Evolutionary conservation across 2,329 filamentous ascomycete genomes (phyloP).

Genomic region (Diaporthe destruens): DNA sequence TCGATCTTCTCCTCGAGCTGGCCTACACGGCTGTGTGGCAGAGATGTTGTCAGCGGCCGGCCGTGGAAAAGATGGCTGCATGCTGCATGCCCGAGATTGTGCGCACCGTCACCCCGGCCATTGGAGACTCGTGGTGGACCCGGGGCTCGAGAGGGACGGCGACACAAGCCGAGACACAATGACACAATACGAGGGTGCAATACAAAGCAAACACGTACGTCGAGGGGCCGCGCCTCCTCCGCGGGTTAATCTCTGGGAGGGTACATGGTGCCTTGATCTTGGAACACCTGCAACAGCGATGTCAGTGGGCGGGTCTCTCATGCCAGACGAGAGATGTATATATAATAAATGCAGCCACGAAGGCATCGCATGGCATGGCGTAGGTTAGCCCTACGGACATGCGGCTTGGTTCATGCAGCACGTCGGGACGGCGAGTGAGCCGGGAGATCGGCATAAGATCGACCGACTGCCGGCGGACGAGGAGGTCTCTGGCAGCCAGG

Average conservation of each 20-base stretch:
- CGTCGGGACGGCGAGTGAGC: background rate
- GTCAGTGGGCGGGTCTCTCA: background rate
- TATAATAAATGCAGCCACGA: background rate
- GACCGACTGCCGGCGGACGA: slow-evolving; percentile 21
- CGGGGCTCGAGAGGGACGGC: background rate
- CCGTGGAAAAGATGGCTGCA: background rate
- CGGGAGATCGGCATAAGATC: slow-evolving; percentile 30
- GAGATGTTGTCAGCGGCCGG: slow-evolving; percentile 9
- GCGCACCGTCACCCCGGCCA: no score
- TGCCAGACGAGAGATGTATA: no score
- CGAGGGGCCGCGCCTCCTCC: slow-evolving; percentile 53
- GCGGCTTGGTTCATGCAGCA: slow-evolving; percentile 12
- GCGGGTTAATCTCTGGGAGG: slow-evolving; percentile 51
- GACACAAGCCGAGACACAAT: background rate
- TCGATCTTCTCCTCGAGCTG: slow-evolving; percentile 56
- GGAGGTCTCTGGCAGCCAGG: slow-evolving; percentile 1
- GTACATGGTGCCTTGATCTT: slow-evolving; percentile 52
- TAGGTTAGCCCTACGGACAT: background rate
- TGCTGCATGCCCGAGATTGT: background rate
- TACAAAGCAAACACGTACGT: slow-evolving; percentile 46
- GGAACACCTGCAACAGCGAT: slow-evolving; percentile 48
- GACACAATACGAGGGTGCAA: background rate
- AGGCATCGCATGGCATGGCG: no score
- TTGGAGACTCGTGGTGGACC: background rate
- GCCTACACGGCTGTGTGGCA: slow-evolving; percentile 50